Conservation (phyloP, 192 early-diverging fungal genomes). For the Diversispora eburnea region DNA sequence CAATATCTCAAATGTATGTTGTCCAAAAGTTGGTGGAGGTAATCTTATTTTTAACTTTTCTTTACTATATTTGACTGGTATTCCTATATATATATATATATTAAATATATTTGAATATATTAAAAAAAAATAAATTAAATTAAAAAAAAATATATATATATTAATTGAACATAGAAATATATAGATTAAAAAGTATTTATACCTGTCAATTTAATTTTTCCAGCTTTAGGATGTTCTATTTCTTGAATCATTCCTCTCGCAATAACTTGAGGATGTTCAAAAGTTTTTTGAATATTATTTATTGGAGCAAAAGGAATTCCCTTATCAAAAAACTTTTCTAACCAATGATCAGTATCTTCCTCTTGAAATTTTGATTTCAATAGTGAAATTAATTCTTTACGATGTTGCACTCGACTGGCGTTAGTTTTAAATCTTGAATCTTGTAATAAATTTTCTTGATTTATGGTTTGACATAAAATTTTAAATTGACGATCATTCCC, state of each 20-base stretch:
- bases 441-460: slow-evolving; percentile 40
- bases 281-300: slow-evolving; percentile 40
- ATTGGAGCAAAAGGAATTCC: slow-evolving; percentile 80
- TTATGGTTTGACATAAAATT: slow-evolving; percentile 58
- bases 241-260: slow-evolving; percentile 71
- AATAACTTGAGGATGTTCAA: slow-evolving; percentile 64
- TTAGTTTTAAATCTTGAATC: slow-evolving; percentile 66
- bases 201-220: slow-evolving; percentile 72
- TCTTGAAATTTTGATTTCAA: slow-evolving; percentile 49
- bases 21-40: slow-evolving; percentile 80
- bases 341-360: slow-evolving; percentile 58
- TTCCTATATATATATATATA: slow-evolving; percentile 28
- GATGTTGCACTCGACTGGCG: slow-evolving; percentile 66
- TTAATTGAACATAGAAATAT: too few relatives aligned
- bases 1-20: slow-evolving; percentile 85
- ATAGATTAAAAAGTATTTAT: slow-evolving; percentile 1
- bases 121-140: slow-evolving; percentile 6
- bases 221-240: slow-evolving; percentile 79
- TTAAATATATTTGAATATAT: too few relatives aligned
- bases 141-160: not conserved
- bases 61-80: slow-evolving; percentile 75
- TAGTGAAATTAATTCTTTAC: slow-evolving; percentile 57
- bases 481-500: slow-evolving; percentile 86
- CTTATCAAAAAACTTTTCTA: slow-evolving; percentile 57
- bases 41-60: slow-evolving; percentile 59